Conservation (phyloP, 768 basidiomycete species). For the Punctularia strigosozonata region DNA sequence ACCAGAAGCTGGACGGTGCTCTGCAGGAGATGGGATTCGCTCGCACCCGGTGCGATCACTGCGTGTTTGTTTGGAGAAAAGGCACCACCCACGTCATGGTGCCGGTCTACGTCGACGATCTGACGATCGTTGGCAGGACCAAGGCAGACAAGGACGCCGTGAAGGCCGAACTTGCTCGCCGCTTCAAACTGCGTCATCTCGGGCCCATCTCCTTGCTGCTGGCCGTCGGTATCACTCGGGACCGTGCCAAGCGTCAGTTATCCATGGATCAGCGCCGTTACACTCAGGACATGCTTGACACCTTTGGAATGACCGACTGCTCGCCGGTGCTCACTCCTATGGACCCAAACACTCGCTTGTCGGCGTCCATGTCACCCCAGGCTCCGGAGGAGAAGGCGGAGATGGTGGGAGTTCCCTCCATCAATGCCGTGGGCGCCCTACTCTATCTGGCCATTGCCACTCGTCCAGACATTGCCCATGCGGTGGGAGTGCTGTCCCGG, state of each 20-base stretch:
- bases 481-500: slow-evolving; percentile 20
- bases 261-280: slow-evolving; percentile 18
- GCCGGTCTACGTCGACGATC: slow-evolving; percentile 5
- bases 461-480: slow-evolving; percentile 27
- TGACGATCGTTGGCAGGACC: background rate
- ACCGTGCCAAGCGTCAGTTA: slow-evolving; percentile 8
- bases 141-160: background rate
- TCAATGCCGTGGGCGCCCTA: slow-evolving; percentile 19
- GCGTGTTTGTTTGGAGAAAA: slow-evolving; percentile 1
- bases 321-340: background rate
- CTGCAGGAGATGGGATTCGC: slow-evolving; percentile 1
- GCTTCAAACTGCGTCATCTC: slow-evolving; percentile 10
- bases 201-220: slow-evolving; percentile 9
- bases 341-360: background rate
- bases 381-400: background rate
- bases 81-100: slow-evolving; percentile 3
- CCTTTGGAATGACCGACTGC: background rate
- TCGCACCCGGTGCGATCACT: slow-evolving; percentile 1
- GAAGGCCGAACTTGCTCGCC: slow-evolving; percentile 4
- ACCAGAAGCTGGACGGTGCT: slow-evolving; percentile 4
- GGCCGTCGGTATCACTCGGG: slow-evolving; percentile 12
- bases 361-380: background rate
- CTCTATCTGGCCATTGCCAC: slow-evolving; percentile 22
- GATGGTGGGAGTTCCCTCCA: slow-evolving; percentile 9
- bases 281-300: slow-evolving; percentile 20